Evolutionary conservation across 345 rosid species (phyloP).

Genomic region (Rubroshorea leprosula): DNA sequence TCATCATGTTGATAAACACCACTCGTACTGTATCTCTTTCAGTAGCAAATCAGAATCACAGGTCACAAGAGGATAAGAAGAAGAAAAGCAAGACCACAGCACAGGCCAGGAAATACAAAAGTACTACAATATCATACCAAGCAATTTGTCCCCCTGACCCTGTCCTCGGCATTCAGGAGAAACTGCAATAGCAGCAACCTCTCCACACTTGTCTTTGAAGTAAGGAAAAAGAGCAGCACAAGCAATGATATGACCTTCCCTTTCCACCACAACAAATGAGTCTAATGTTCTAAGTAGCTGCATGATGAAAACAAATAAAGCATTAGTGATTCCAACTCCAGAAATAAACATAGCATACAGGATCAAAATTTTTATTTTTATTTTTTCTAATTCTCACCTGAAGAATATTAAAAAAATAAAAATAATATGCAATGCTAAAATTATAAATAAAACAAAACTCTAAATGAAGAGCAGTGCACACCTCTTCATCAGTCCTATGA

Average conservation of each 20-base stretch:
- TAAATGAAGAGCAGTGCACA: conserved; percentile 18
- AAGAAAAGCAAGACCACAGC: too few relatives aligned
- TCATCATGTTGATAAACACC: too few relatives aligned
- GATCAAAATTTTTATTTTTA: too few relatives aligned
- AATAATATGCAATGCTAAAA: background rate
- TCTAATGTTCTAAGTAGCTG: conserved; percentile 66
- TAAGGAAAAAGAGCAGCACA: conserved; percentile 91
- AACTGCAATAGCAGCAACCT: conserved; percentile 92
- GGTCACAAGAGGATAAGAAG: too few relatives aligned
- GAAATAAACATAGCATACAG: background rate
- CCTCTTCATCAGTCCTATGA: conserved; percentile 76
- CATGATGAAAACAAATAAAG: conserved; percentile 2
- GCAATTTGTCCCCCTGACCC: conserved; percentile 92
- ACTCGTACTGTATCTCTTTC: too few relatives aligned
- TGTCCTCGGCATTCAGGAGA: conserved; percentile 90
- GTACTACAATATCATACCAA: conserved; percentile 58
- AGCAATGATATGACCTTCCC: conserved; percentile 91
- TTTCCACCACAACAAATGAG: conserved; percentile 68
- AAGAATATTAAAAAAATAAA: too few relatives aligned
- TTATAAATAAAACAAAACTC: conserved; percentile 10
- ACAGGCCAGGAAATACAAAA: too few relatives aligned
- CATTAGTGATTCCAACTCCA: too few relatives aligned
- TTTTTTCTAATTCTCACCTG: too few relatives aligned
- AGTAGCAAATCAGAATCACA: too few relatives aligned
- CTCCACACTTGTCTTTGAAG: conserved; percentile 78